Conservation (phyloP, 345 rosid genomes). For the Citrus medica region DNA sequence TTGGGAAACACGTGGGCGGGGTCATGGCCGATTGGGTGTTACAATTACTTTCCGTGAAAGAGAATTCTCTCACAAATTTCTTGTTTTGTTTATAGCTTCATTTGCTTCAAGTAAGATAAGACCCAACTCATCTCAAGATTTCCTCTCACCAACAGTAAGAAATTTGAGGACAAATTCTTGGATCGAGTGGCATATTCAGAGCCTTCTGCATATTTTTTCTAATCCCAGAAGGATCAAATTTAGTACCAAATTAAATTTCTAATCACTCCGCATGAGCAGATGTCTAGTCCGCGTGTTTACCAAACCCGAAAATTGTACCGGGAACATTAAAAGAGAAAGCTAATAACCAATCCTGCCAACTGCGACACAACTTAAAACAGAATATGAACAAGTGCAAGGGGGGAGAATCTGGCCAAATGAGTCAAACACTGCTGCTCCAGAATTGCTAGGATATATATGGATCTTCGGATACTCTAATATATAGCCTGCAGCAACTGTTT, state of each 20-base stretch:
- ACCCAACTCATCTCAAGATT: too few relatives aligned
- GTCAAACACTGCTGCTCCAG: slow-evolving; percentile 2
- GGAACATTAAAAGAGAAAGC: background rate
- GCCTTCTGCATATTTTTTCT: background rate
- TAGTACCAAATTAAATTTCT: background rate
- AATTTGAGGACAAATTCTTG: too few relatives aligned
- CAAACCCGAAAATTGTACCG: too few relatives aligned
- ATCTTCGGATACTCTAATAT: slow-evolving; percentile 21
- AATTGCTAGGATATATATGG: slow-evolving; percentile 16
- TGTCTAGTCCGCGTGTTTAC: too few relatives aligned
- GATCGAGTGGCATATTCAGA: background rate
- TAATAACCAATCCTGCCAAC: background rate
- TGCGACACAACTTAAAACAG: slow-evolving; percentile 4
- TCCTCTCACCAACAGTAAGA: too few relatives aligned
- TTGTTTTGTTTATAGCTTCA: background rate
- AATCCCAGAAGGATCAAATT: background rate
- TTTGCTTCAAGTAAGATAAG: too few relatives aligned
- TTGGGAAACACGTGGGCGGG: background rate
- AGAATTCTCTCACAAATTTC: background rate
- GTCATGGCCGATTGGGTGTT: too few relatives aligned
- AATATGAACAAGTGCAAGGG: background rate
- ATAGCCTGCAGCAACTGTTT: slow-evolving; percentile 33
- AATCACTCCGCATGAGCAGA: background rate
- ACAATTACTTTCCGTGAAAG: background rate
- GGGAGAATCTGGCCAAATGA: background rate